Evolutionary conservation across 164 flowering plant species (phyloP), one percentile per base, ranked within the genome.

Genomic region (Santalum album): DNA sequence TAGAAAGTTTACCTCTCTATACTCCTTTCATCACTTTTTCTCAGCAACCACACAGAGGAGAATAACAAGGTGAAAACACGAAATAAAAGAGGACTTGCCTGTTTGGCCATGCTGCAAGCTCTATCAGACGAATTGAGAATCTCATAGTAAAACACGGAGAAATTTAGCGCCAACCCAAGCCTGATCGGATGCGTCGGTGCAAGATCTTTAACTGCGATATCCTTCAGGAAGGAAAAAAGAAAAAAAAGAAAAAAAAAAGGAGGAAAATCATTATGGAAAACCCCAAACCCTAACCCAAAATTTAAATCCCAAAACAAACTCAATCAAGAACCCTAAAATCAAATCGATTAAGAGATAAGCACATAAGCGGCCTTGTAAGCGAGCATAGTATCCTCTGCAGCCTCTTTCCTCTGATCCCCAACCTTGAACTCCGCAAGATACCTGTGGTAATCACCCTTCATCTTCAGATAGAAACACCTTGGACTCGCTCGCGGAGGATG

Each of bases 321-420:
- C n/a, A n/a, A n/a, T n/a, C n/a, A n/a, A n/a, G 12, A 43, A 14
- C 19, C 19, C n/a, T 17, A 3, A 43, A 43, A 12, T 3, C 4
- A 19, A 43, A 12, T 4, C 7, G 16, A 19, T 3, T n/a, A 20
- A 5, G 18, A 46, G 18, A 3, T 10, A 20, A 23, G 25, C 52
- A 87, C 96, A 91, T 84, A 89, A 66, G 91, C 96, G 46, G 92
- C 74, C 72, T 82, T 84, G 72, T 87, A 87, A n/a, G 96, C 68
- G 11, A 56, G 17, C 87, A 87, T 78, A 14, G 92, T 82, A 49
- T 79, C 80, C 57, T 84, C 96, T 1, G 89, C 91, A 7, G 91
- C 91, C 43, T 77, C 72, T 52, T 82, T 82, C 50, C 84, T 55
- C 66, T 78, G 87, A 12, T 64, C 73, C 0, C 85, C 89, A 20